Evolutionary conservation across 1,139 yeast species (phyloP), one percentile per base, ranked within the genome.

Genomic region (Oligophagozyma castellii): DNA sequence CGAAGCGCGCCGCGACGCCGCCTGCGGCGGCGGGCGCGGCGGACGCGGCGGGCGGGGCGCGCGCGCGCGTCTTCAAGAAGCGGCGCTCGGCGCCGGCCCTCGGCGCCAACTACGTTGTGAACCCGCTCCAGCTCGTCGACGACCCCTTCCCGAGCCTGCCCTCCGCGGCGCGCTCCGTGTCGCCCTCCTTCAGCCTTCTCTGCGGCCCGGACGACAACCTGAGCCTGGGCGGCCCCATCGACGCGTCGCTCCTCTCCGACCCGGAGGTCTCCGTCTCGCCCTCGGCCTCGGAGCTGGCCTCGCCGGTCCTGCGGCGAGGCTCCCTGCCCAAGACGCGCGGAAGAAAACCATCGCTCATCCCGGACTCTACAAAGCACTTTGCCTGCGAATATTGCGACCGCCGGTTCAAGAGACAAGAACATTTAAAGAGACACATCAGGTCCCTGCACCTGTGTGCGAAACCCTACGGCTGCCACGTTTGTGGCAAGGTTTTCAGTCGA

Each of bases 331-430:
- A 35, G 33, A 35, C 38, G 2, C 31, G 40, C 16, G 40, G 40
- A 4, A 26, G 40, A 6, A 36, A 36, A 25, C 40, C 40, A 10
- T 35, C 40, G 5, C 16, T 31, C 18, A 27, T 36, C 3, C 40
- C 37, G 6, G 40, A 36, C 30, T 51, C 57, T 5, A 35, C 56
- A 2, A 53, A 53, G 37, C 55, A 50, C 21, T 58, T 44, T 40
- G 59, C 50, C 18, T 59, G 56, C 39, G 51, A 49, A 10, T 44
- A 39, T 25, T 72, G 79, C 42, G 61, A 68, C 29, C 57, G 77
- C 42, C 54, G 76, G 32, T 77, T 77, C 57, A 70, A 73, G 46
- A 65, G 89, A 37, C 81, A 74, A 48, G 89, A 77, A 46, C 89
- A 77, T 50, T 56, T 77, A 39, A 75, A 74, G 48, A 63, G 89